Evolutionary conservation across 1,284 basidiomycete species (phyloP), one percentile per base, ranked within the genome.

Genomic region (Cerrena zonata): DNA sequence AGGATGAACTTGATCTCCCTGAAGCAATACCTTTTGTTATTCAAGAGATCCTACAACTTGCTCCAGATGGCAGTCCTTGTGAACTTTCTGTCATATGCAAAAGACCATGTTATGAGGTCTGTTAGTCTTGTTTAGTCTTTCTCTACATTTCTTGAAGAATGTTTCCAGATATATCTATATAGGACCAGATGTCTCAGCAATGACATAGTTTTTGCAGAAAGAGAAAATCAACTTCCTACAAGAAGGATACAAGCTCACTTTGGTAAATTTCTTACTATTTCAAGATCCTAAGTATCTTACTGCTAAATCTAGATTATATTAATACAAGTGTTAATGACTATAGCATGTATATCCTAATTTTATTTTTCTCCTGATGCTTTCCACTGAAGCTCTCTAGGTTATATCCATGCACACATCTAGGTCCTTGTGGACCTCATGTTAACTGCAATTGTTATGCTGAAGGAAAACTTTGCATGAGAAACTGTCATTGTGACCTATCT

Each of bases 61-160:
- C 64, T 15, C 69, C 70, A 15, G 61, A 71, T 45, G 49, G 55
- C 3, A 52, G 49, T 4, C 63, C 65, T 23, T 78, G 75, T 57
- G 59, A 66, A 41, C 57, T 78, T 21, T 70, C 74, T 18, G 52
- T 56, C n/a, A 44, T 77, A 11, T 69, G 65, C 52, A 62, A 62
- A 15, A 65, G 67, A 21, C 66, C 72, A 15, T 77, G 75, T 55
- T 53, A 58, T 47, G 67, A 75, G 59, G 76, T 74, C 44, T 47
- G 51, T 46, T 26, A 23, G 27, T 57, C 18, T 39, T 47, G 37
- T 23, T 25, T 18, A 46, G 58, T 38, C 34, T 30, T 21, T 7
- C n/a, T 13, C n/a, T 24, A 34, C 25, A 21, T 52, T 51, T 56
- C 45, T 22, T 41, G 19, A 41, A 10, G 18, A 41, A 5, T 45